A percentile compares a stretch with the other conserved stretches of the same genome.
Conservation (phyloP, 73 alveolate genomes). For the Symbiodinium natans region DNA sequence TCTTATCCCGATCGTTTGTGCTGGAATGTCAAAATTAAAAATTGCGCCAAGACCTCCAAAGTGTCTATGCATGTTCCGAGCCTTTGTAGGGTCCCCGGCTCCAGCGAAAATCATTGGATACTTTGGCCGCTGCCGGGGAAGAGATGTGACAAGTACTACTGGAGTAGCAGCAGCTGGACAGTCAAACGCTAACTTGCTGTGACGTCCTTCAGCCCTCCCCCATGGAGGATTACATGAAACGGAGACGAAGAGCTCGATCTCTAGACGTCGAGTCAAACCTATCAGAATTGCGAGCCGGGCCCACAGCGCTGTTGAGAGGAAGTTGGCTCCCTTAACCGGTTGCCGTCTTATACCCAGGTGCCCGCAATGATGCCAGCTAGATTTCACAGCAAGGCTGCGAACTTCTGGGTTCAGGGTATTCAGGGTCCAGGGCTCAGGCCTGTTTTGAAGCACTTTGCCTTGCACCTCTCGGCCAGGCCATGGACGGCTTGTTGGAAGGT, state of each 20-base stretch:
- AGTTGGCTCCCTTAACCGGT: background rate
- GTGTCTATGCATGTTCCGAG: no score
- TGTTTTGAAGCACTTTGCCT: no score
- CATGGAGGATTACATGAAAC: background rate
- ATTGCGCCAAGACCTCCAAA: no score
- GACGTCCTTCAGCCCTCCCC: no score
- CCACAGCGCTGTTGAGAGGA: background rate
- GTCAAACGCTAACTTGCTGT: no score
- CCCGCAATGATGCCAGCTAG: slow-evolving; percentile 93
- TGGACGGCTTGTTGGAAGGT: slow-evolving; percentile 91
- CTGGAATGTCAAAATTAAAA: no score
- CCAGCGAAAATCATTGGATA: no score
- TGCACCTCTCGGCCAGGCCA: slow-evolving; percentile 13
- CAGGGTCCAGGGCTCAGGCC: no score
- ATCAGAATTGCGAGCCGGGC: background rate
- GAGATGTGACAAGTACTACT: background rate
- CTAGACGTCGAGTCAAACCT: background rate
- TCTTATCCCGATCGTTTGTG: no score
- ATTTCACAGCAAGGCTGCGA: slow-evolving; percentile 65
- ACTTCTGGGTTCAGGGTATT: background rate
- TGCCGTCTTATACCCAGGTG: background rate
- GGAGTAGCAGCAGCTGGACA: no score
- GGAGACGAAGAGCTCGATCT: background rate
- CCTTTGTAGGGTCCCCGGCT: no score
- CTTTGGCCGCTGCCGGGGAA: no score